Conservation (phyloP, 2,329 filamentous ascomycete species). For the Aspergillus puulaauensis region DNA sequence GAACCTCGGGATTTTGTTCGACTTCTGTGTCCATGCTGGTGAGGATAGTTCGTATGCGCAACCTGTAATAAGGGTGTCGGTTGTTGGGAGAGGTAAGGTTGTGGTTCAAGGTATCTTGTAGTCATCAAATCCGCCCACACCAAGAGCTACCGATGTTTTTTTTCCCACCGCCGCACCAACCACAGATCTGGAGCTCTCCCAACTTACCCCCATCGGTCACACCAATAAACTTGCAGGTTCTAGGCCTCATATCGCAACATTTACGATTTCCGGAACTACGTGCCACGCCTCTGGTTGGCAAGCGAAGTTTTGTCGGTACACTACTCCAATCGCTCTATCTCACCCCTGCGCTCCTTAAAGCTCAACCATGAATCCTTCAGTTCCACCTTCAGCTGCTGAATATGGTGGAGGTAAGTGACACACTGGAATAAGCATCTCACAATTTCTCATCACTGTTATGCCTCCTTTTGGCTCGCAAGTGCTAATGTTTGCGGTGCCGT, state of each 20-base stretch:
- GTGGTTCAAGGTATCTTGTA: neutral
- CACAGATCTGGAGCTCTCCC: neutral
- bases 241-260: neutral
- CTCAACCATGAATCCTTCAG: constrained; percentile 42
- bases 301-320: neutral
- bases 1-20: constrained; percentile 26
- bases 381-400: constrained; percentile 47
- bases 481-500: constrained; percentile 10
- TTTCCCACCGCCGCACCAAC: constrained; percentile 6
- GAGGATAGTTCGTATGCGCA: neutral
- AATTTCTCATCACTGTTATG: neutral
- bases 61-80: neutral
- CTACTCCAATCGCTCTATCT: neutral
- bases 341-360: neutral
- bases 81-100: neutral
- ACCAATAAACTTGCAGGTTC: neutral
- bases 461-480: neutral
- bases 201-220: neutral
- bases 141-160: constrained; percentile 7
- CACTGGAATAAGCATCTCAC: constrained; percentile 10
- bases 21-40: constrained; percentile 31
- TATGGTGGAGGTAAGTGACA: constrained; percentile 49
- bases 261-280: neutral
- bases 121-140: constrained; percentile 1
- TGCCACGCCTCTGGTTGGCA: neutral